These are phyloP conservation scores for Geopyxis carbonaria DNA, from an alignment of 495 filamentous ascomycete genomes.

Conservation along the genomic window DNA sequence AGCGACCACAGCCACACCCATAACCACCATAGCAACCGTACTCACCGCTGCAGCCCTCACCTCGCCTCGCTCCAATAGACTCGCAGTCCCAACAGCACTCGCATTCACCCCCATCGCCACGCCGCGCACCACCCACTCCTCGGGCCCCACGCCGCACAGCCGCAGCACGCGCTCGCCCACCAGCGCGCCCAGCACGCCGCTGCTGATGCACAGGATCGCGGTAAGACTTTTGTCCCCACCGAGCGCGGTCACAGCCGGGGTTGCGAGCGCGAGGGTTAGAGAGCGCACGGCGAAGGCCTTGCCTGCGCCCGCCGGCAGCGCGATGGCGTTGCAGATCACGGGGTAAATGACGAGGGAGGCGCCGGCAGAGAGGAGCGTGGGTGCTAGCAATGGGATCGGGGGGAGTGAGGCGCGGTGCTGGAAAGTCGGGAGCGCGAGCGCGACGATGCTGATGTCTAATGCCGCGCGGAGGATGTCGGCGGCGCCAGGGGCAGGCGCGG, in stretches of 20 bases:
- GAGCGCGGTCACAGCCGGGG: conserved; percentile 32
- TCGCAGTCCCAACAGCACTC: conserved; percentile 36
- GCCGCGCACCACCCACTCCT: conserved; percentile 40
- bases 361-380: conserved; percentile 31
- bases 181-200: conserved; percentile 36
- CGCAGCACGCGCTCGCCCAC: conserved; percentile 30
- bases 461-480: conserved; percentile 34
- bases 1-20: conserved; percentile 37
- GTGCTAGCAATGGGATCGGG: conserved; percentile 32
- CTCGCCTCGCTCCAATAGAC: conserved; percentile 32
- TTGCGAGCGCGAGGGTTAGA: conserved; percentile 37
- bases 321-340: conserved; percentile 30
- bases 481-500: conserved; percentile 29
- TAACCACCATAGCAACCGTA: conserved; percentile 37
- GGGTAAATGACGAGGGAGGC: conserved; percentile 37
- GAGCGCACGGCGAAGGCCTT: conserved; percentile 35
- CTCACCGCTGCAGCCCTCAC: conserved; percentile 38
- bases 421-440: conserved; percentile 39
- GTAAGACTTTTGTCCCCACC: conserved; percentile 37
- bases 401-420: conserved; percentile 34
- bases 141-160: conserved; percentile 33
- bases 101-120: conserved; percentile 39
- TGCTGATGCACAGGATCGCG: conserved; percentile 36
- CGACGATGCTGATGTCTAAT: conserved; percentile 37
- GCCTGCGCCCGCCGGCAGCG: conserved; percentile 30